phyloP scores from a whole-genome alignment of 495 filamentous ascomycete genomes.

The Trichoderma erinaceum region DNA sequence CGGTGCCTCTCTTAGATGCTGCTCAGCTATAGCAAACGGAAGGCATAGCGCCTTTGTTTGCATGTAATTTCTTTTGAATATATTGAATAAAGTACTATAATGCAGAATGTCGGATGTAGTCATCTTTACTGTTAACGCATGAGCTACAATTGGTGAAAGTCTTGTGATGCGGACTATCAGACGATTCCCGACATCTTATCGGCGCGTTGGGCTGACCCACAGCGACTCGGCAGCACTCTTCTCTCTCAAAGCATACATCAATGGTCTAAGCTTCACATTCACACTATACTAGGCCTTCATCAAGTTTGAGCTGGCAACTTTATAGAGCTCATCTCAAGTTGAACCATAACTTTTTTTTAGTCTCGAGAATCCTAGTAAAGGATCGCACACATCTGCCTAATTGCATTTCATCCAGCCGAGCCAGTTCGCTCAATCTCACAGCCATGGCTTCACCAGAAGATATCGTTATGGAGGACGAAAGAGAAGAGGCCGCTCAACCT shows the following conservation, averaged over 20 bases:
- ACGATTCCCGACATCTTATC: neutral
- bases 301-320: too few relatives aligned
- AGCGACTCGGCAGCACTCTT: neutral
- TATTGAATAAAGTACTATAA: neutral
- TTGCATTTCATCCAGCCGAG: neutral
- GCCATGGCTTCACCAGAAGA: slow-evolving; percentile 4
- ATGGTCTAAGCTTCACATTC: neutral
- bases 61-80: neutral
- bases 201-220: neutral
- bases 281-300: neutral
- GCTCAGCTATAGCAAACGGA: neutral
- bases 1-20: neutral
- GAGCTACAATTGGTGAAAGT: too few relatives aligned
- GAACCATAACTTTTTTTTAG: too few relatives aligned
- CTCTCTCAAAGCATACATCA: neutral
- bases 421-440: neutral
- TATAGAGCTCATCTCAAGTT: too few relatives aligned
- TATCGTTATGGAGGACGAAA: slow-evolving; percentile 12
- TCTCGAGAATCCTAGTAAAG: neutral
- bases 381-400: neutral
- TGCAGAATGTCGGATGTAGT: neutral
- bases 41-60: neutral
- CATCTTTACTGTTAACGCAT: neutral
- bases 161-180: neutral
- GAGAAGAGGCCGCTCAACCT: slow-evolving; percentile 18